Evolutionary conservation across 345 rosid species (phyloP), one percentile per base, ranked within the genome.

Genomic region (Corchorus olitorius): DNA sequence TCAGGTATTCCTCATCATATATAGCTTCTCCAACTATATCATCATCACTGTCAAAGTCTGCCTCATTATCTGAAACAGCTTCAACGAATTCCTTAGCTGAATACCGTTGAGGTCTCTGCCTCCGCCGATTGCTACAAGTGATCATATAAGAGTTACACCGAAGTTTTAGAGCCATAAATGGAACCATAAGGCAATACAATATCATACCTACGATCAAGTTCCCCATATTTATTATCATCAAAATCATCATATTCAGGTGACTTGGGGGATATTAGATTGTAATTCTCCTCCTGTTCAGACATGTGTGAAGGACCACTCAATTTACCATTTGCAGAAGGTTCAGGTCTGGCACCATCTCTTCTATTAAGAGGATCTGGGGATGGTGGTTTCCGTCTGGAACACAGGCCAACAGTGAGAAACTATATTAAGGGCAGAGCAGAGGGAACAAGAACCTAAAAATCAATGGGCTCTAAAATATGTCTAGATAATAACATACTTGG

Each of bases 21-120:
- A 97, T 86, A 48, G 97, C 99, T 88, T 97, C 99, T 66, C 99
- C 99, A 81, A 90, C 97, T 79, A 97, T 97, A 78, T 97, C 99
- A 87, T 97, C 99, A 72, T 97, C 99, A 76, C 92, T 97, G 79
- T 88, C 94, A 77, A 81, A 91, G 74, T 89, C 94, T 17, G 88
- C 95, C 19, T 96, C 99, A 60, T 88, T 87, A 76, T 94, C 99
- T 75, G 98, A 97, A 68, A 92, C 83, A 56, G 93, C 95, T 86
- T 92, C 97, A 79, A 93, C 92, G 46, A 76, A 97, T 34, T 94
- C 99, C 65, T 79, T 87, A 5, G 83, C 94, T 0, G 97, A 92
- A 86, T 97, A 97, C 67, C 98, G 85, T 75, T 92, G 94, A 33
- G 98, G 93, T 80, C 97, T 88, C 84, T 89, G 93, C 81, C 99